Base-by-base conservation (phyloP, 768 basidiomycete genomes). In the Erythrobasidium yunnanense region DNA sequence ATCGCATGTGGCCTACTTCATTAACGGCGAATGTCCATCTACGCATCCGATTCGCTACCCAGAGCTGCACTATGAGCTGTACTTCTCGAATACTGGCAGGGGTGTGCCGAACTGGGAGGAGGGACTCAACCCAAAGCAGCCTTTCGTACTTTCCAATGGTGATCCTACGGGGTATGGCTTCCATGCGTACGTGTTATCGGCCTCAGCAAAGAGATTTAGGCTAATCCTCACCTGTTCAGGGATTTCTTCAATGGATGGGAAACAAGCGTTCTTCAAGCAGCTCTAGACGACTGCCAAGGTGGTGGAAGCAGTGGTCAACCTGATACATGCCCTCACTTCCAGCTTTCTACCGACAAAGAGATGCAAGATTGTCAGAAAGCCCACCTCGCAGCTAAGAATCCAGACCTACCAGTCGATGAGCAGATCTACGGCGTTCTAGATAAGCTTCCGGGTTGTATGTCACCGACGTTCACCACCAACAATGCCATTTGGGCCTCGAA, bases 191-290 rank as follows among this genome's bases (percentile, higher is more conserved):
- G 8, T 52, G 50, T 30, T 23, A 23, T 8, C 13, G 38, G 11
- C 11, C 38, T 42, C 11, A 42, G n/a, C 11, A 11, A 42, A 11
- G 11, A 42, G 11, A 42, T n/a, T 42, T 11, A 42, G 11, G n/a
- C n/a, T 11, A 42, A 11, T 11, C n/a, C 38, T 42, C 38, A 42
- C n/a, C n/a, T 11, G 11, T 11, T n/a, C 22, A 30, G 50, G 11
- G 50, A 52, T 23, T 52, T 52, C 29, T 52, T 52, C 50, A 52
- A 52, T 23, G 50, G 18, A 52, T 52, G 50, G 50, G 50, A 52
- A 8, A 52, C 22, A 8, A 15, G 15, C 29, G 50, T 52, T 52
- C 50, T 52, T 23, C 18, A 52, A 23, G 50, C 20, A 15, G 50
- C 50, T 52, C 50, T 52, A 15, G 27, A 52, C 18, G 20, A 52